These are phyloP conservation scores for Sporothrix curviconia DNA, from an alignment of 2,329 filamentous ascomycete species.

Conservation along the genomic window DNA sequence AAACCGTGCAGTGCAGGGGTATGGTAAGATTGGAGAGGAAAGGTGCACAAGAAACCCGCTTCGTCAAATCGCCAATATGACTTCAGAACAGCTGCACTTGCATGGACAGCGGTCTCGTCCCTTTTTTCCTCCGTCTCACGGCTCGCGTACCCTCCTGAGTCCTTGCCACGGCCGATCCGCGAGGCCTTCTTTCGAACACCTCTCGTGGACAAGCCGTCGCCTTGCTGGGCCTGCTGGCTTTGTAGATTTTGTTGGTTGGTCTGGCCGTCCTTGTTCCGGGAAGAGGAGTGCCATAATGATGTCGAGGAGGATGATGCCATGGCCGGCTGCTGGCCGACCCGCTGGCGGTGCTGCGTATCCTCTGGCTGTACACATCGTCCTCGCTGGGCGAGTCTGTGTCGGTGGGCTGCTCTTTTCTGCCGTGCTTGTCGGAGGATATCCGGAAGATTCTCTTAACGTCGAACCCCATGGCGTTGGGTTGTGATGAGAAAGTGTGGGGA, in stretches of 20 bases:
- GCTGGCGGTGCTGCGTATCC: not conserved
- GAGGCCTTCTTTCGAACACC: slow-evolving; percentile 14
- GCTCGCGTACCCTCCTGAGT: slow-evolving; percentile 18
- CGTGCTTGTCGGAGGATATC: slow-evolving; percentile 12
- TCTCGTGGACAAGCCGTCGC: not conserved
- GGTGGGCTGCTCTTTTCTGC: slow-evolving; percentile 2
- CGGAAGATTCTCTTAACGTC: slow-evolving; percentile 18
- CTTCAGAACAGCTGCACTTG: not conserved
- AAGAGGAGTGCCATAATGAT: not conserved
- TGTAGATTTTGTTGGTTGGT: not conserved
- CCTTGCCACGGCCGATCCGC: slow-evolving; percentile 8
- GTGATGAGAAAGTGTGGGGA: not conserved
- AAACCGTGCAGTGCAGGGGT: no score
- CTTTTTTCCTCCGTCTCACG: not conserved
- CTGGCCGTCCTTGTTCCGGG: not conserved
- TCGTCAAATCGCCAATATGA: not conserved
- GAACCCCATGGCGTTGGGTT: slow-evolving; percentile 19
- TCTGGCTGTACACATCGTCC: slow-evolving; percentile 2
- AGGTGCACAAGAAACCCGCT: not conserved
- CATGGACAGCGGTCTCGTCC: not conserved
- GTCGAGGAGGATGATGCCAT: not conserved
- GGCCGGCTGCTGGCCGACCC: not conserved
- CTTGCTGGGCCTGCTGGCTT: not conserved
- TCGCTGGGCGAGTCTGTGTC: slow-evolving; percentile 15
- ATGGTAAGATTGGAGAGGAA: not conserved